These are phyloP conservation scores for Leccinum barrowsii DNA, from an alignment of 768 basidiomycete species.

Conservation along the genomic window DNA sequence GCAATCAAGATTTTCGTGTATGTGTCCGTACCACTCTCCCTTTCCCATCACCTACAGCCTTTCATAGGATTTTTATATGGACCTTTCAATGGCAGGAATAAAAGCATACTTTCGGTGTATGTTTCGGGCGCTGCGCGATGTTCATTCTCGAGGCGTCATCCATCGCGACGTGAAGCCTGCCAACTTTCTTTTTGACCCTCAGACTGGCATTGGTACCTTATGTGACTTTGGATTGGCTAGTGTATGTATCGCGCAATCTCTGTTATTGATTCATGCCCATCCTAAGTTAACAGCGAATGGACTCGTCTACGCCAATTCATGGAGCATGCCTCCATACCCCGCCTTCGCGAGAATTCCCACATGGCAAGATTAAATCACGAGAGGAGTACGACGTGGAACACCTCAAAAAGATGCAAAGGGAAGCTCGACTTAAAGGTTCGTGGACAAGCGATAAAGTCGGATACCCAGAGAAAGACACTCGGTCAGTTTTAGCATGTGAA, in stretches of 20 bases:
- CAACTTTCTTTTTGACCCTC: slow-evolving; percentile 92
- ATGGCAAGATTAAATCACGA: slow-evolving; percentile 53
- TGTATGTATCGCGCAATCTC: slow-evolving; percentile 43
- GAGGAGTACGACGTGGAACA: slow-evolving; percentile 45
- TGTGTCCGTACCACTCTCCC: slow-evolving; percentile 29
- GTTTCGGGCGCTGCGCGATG: slow-evolving; percentile 85
- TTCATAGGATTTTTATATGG: slow-evolving; percentile 70
- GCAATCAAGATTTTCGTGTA: slow-evolving; percentile 91
- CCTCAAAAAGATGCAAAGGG: slow-evolving; percentile 56
- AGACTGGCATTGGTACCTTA: slow-evolving; percentile 76
- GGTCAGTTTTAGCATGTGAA: slow-evolving; percentile 39
- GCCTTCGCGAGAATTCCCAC: slow-evolving; percentile 57
- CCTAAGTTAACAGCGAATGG: slow-evolving; percentile 50
- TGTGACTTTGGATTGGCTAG: slow-evolving; percentile 97
- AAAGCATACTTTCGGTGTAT: slow-evolving; percentile 88
- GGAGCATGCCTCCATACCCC: slow-evolving; percentile 79
- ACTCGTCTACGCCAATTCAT: slow-evolving; percentile 37
- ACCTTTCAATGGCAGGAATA: slow-evolving; percentile 70
- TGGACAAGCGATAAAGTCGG: slow-evolving; percentile 69
- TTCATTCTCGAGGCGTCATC: slow-evolving; percentile 82
- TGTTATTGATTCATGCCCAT: slow-evolving; percentile 2
- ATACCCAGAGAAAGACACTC: slow-evolving; percentile 68
- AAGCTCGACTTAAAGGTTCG: slow-evolving; percentile 52
- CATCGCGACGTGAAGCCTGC: slow-evolving; percentile 98
- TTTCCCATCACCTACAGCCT: slow-evolving; percentile 5